phyloP scores from a whole-genome alignment of 2,329 filamentous ascomycete genomes.

The Fusarium algeriense region DNA sequence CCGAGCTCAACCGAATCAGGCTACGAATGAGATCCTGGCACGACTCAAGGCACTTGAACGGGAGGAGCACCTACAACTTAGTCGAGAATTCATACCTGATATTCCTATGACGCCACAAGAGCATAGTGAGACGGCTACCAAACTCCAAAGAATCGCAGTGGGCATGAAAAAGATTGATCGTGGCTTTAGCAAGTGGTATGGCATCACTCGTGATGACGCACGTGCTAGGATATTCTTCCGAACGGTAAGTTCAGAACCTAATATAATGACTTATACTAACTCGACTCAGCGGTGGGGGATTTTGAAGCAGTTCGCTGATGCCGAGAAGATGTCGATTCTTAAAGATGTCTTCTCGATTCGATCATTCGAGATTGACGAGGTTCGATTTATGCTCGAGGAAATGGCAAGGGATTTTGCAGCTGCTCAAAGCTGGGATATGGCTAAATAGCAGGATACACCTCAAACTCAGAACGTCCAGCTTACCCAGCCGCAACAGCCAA shows the following conservation, averaged over 20 bases:
- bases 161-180: conserved; percentile 62
- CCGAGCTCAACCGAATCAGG: conserved; percentile 48
- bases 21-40: conserved; percentile 39
- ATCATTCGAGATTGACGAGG: conserved; percentile 63
- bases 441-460: conserved; percentile 45
- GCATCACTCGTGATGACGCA: conserved; percentile 61
- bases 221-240: conserved; percentile 66
- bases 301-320: conserved; percentile 65
- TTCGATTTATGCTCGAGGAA: conserved; percentile 60
- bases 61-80: conserved; percentile 56
- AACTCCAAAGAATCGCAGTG: conserved; percentile 56
- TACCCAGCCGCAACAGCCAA: conserved; percentile 50
- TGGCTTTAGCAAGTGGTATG: conserved; percentile 62
- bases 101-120: conserved; percentile 62
- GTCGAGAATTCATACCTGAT: conserved; percentile 57
- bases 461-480: conserved; percentile 49
- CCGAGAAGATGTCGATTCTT: conserved; percentile 58
- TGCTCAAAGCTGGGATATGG: conserved; percentile 44
- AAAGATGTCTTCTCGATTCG: conserved; percentile 66
- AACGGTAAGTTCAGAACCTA: conserved; percentile 57
- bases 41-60: conserved; percentile 54
- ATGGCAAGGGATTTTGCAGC: conserved; percentile 63
- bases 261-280: conserved; percentile 48
- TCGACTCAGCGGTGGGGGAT: conserved; percentile 63
- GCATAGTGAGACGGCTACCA: conserved; percentile 58